Evolutionary conservation across 1,139 yeast species (phyloP).

Genomic region (Wickerhamomyces sp.): DNA sequence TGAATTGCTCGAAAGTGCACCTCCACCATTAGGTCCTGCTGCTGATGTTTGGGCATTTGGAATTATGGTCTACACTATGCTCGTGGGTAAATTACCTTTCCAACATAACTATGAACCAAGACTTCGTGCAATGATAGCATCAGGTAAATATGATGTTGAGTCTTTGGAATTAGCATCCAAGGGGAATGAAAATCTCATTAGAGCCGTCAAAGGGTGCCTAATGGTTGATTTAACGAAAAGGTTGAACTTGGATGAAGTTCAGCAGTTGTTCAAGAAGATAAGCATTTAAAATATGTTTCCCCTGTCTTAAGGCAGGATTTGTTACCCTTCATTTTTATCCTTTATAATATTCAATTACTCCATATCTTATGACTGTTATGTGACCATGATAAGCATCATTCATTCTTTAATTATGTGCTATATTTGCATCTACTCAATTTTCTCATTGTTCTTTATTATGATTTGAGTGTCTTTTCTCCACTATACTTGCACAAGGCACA

Average conservation of each 20-base stretch:
- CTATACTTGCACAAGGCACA: no score
- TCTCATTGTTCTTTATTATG: no score
- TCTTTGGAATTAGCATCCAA: constrained; percentile 34
- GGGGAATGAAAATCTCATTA: constrained; percentile 30
- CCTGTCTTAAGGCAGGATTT: no score
- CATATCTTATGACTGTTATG: no score
- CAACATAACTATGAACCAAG: constrained; percentile 79
- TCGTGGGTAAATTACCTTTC: constrained; percentile 75
- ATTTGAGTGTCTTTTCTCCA: no score
- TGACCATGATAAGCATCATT: no score
- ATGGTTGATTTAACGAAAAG: constrained; percentile 47
- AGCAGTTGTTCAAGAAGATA: neutral
- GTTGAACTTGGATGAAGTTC: constrained; percentile 28
- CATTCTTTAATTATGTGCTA: no score
- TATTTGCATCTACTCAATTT: no score
- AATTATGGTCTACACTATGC: constrained; percentile 66
- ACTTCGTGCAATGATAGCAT: constrained; percentile 64
- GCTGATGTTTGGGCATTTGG: constrained; percentile 94
- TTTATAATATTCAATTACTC: no score
- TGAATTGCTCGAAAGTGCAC: constrained; percentile 63
- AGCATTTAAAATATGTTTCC: no score
- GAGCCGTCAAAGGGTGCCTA: constrained; percentile 53
- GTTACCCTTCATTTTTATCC: no score
- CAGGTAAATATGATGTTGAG: constrained; percentile 54
- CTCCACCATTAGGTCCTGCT: constrained; percentile 66